phyloP scores from a whole-genome alignment of 495 filamentous ascomycete genomes.

The Penicillium antarcticum region DNA sequence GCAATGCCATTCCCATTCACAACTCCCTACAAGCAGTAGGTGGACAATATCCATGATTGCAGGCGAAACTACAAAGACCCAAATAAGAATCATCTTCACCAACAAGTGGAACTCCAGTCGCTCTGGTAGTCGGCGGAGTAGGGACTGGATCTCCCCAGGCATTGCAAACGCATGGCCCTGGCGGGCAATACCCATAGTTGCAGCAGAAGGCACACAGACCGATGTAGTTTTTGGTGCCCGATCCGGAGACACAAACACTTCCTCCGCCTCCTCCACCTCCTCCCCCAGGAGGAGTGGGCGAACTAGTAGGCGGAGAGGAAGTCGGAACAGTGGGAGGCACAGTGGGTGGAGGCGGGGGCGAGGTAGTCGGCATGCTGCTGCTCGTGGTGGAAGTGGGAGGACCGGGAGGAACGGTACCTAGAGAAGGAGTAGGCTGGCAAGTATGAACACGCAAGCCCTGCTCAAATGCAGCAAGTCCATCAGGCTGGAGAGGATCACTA shows the following conservation, averaged over 20 bases:
- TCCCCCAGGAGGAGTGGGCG: conserved; percentile 8
- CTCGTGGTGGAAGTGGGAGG: conserved; percentile 10
- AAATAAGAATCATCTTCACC: conserved; percentile 33
- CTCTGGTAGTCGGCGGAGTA: conserved; percentile 19
- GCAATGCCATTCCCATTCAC: not conserved
- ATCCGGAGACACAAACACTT: conserved; percentile 32
- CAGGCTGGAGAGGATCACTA: conserved; percentile 37
- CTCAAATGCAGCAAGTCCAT: conserved; percentile 38
- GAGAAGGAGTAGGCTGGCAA: conserved; percentile 42
- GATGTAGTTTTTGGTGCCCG: conserved; percentile 36
- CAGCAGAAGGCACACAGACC: conserved; percentile 43
- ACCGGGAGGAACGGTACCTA: conserved; percentile 26
- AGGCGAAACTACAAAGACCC: conserved; percentile 42
- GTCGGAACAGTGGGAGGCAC: conserved; percentile 12
- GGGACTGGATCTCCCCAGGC: conserved; percentile 25
- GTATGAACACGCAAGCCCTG: conserved; percentile 45
- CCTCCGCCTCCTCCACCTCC: not conserved
- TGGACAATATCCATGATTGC: conserved; percentile 42
- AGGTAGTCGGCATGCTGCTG: conserved; percentile 2
- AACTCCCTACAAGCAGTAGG: conserved; percentile 28
- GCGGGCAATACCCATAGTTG: conserved; percentile 38
- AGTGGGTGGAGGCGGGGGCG: conserved; percentile 9
- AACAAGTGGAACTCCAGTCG: conserved; percentile 24
- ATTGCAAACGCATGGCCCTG: conserved; percentile 38
- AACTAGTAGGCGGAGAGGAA: conserved; percentile 5